Base-by-base conservation (phyloP, 2,329 filamentous ascomycete genomes). In the Penicillium sp. region DNA sequence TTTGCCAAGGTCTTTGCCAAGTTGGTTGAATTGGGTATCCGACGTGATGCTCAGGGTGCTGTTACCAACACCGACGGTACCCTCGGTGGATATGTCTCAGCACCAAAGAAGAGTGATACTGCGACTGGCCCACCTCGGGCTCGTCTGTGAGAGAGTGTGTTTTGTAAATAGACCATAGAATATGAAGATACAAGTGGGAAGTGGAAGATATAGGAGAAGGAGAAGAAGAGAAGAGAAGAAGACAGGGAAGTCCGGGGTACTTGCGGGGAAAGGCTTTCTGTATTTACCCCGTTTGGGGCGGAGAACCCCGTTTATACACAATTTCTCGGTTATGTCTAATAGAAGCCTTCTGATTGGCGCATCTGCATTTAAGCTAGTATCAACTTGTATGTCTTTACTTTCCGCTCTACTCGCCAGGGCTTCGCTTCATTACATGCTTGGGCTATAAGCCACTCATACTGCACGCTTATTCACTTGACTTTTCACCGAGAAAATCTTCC, bases 21-120 rank as follows among this genome's bases (percentile, higher is more conserved):
- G 71, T 63, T 87, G 67, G 64, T 87, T 48, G 85, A 87, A 70
- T 68, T 87, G 58, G 85, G 85, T 0, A 84, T 87, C 53, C 63
- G 70, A 46, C 75, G 85, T 39, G 84, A 87, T 63, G 78, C 67
- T 9, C 66, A 75, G 7, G 85, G 82, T 0, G 75, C 67, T 7
- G 72, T 87, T 38, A 68, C 77, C 31, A 86, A 87, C 63, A 74
- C 78, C 10, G 84, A 86, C 61, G 85, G 86, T 62, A 68, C 75
- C 45, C 76, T 78, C 59, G 83, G 79, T n/a, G 83, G 83, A 1
- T 85, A 85, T 64, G 63, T 77, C 52, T 77, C 78, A 50, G 83
- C 83, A 22, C 83, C 83, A 1, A 84, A 84, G 77, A 85, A 85
- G 78, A 79, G 75, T 44, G 67, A 73, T 45, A 61, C 54, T 42